Conservation (phyloP, 208 protist genomes). For the Trypanosoma platydactyli region DNA sequence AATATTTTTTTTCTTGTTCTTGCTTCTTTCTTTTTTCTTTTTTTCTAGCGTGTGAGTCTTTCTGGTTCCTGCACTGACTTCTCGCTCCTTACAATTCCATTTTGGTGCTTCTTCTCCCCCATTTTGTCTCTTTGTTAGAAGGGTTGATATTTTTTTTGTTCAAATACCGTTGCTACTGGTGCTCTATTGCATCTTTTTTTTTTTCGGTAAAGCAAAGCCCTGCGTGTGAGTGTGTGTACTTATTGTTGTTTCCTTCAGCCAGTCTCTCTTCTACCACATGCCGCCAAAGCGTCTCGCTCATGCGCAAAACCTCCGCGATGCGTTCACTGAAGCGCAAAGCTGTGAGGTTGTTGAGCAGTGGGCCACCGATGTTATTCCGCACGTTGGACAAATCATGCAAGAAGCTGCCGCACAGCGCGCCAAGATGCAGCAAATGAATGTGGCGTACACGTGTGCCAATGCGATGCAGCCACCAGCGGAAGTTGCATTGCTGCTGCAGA, state of each 20-base stretch:
- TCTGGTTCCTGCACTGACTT: neutral
- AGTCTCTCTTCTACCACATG: constrained; percentile 22
- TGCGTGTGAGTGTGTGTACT: neutral
- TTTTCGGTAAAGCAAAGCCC: constrained; percentile 9
- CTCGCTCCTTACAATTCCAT: neutral
- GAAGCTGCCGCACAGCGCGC: constrained; percentile 25
- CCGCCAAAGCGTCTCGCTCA: constrained; percentile 60
- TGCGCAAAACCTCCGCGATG: constrained; percentile 58
- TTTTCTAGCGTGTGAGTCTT: constrained; percentile 11
- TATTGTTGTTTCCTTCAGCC: neutral
- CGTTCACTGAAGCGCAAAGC: constrained; percentile 54
- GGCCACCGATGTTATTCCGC: constrained; percentile 34
- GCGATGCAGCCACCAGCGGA: constrained; percentile 29
- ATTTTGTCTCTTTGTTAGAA: no score
- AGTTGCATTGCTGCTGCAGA: constrained; percentile 40
- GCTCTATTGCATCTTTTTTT: constrained; percentile 5
- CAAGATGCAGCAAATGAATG: constrained; percentile 18
- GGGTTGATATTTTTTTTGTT: no score
- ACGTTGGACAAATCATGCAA: constrained; percentile 32
- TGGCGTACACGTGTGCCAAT: constrained; percentile 20
- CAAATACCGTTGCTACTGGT: no score
- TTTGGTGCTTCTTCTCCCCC: neutral
- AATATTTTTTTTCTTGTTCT: neutral
- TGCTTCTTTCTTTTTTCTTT: constrained; percentile 6
- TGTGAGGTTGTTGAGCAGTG: constrained; percentile 50